Conservation (phyloP, 2,329 filamentous ascomycete species). For the Alternaria novae-zelandiae region DNA sequence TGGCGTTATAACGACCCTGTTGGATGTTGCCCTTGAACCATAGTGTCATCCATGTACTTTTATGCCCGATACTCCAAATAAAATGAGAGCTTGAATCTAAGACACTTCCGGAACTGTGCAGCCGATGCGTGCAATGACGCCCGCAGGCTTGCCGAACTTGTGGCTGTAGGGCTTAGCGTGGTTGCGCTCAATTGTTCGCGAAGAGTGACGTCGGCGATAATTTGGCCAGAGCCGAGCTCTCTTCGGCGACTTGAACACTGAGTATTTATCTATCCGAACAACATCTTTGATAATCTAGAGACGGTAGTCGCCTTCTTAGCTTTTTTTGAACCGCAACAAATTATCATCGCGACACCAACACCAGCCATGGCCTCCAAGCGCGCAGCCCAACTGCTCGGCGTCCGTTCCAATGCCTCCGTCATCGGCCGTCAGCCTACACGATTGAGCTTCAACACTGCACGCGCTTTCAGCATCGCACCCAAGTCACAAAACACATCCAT, state of each 20-base stretch:
- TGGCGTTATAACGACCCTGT: neutral
- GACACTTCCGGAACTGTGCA: neutral
- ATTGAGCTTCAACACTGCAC: conserved; percentile 9
- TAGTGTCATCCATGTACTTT: no score
- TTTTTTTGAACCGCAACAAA: neutral
- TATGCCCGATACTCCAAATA: no score
- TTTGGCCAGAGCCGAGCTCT: conserved; percentile 25
- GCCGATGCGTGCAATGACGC: neutral
- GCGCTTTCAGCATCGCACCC: conserved; percentile 10
- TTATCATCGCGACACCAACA: neutral
- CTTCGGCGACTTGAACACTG: conserved; percentile 3
- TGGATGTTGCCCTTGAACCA: neutral
- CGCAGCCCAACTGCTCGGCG: conserved; percentile 17
- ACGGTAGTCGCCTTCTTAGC: neutral
- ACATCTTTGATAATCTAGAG: neutral
- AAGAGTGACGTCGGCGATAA: conserved; percentile 34
- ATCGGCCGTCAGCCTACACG: conserved; percentile 12
- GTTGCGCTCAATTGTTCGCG: conserved; percentile 7
- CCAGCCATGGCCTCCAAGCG: conserved; percentile 29
- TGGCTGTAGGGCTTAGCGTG: conserved; percentile 10
- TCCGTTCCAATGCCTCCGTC: conserved; percentile 15
- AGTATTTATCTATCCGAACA: neutral
- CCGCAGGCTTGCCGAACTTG: neutral
- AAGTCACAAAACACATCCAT: neutral
- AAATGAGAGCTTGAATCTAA: no score